Base-by-base conservation (phyloP, 2,329 filamentous ascomycete species). In the Cercospora brassicicola region DNA sequence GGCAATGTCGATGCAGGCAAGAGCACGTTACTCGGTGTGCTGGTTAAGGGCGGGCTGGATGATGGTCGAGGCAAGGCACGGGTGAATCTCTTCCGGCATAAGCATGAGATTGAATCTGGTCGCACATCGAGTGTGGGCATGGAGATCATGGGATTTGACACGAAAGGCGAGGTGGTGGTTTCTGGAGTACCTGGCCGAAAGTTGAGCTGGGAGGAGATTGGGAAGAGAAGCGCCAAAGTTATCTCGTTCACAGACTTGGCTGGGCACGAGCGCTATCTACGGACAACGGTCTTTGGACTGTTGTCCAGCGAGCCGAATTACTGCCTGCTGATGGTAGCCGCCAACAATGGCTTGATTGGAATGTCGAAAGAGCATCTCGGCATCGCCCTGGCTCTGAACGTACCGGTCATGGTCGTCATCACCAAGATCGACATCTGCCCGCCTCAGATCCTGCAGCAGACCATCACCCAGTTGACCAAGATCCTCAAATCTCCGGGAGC, bases 111-210 rank as follows among this genome's bases (percentile, higher is more conserved):
- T 48, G 95, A 99, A 81, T 95, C 92, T 57, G 95, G 95, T 1
- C 87, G 95, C 72, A 99, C 95, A 9, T 97, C 93, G 78, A 97
- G 94, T 0, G 95, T 99, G 0, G 94, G 95, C 51, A 96, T 98
- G 94, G 95, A 99, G 80, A 98, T 98, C 69, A 93, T 98, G 90
- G 95, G 95, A 1, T 99, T 97, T 74, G 93, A 98, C 79, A 93
- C 91, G 61, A 86, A 87, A 65, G 94, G 95, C 30, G 88, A 94
- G 28, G 90, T 97, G 30, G 87, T 98, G 15, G 88, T 89, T 15
- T 94, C 92, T 45, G 91, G 91, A 67, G 91, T 90, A 0, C 91
- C 94, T 2, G 94, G 93, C 0, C 88, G 95, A 78, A 92, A 90
- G 81, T 83, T 98, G 36, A 94, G 94, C 3, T 99, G 95, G 95